A percentile compares a stretch with the other conserved stretches of the same genome.
phyloP scores from a whole-genome alignment of 2,329 filamentous ascomycete genomes.

The Fusarium globosum region DNA sequence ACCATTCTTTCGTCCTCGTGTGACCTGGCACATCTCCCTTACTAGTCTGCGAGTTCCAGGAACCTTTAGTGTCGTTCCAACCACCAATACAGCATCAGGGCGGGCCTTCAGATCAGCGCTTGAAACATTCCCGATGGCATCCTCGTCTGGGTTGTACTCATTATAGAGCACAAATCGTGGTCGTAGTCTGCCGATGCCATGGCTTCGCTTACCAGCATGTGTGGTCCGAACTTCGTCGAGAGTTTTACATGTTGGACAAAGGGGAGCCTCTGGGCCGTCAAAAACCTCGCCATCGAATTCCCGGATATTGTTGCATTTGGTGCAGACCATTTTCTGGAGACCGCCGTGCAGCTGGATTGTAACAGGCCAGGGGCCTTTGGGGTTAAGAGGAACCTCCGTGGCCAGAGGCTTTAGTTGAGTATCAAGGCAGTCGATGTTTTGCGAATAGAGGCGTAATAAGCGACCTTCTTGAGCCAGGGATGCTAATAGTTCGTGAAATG shows the following conservation, averaged over 20 bases:
- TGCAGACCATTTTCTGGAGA: conserved; percentile 95
- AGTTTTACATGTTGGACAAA: conserved; percentile 79
- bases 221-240: conserved; percentile 81
- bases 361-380: conserved; percentile 90
- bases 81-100: conserved; percentile 92
- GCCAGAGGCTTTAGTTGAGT: conserved; percentile 82
- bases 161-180: conserved; percentile 98
- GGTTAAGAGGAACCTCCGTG: conserved; percentile 82
- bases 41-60: conserved; percentile 91
- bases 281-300: conserved; percentile 85
- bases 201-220: conserved; percentile 86
- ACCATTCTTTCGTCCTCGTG: conserved; percentile 84
- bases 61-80: conserved; percentile 95
- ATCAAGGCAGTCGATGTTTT: conserved; percentile 97
- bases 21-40: conserved; percentile 88
- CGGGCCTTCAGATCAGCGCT: conserved; percentile 85
- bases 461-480: conserved; percentile 89
- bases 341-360: conserved; percentile 95
- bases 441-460: conserved; percentile 89
- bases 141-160: conserved; percentile 95
- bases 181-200: conserved; percentile 89
- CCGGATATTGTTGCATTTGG: conserved; percentile 84
- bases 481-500: conserved; percentile 93
- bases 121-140: conserved; percentile 93
- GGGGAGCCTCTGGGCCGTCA: conserved; percentile 83